Percentiles rank a stretch among this genome's conserved stretches.
phyloP scores from a whole-genome alignment of 169 alveolate species.

The Ichthyophthirius multifiliis region DNA sequence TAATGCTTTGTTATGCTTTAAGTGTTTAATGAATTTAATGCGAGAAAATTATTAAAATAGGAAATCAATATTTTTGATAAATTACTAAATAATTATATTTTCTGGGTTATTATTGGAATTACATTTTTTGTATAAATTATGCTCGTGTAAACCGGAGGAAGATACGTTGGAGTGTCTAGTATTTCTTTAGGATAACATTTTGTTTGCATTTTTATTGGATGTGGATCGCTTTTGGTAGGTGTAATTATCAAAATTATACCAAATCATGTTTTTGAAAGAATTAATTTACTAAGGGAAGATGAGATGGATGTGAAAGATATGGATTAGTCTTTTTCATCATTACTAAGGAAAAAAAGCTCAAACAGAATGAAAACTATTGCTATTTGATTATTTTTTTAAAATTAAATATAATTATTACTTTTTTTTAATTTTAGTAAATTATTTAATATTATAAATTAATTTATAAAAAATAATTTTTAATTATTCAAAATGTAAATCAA shows the following conservation, averaged over 20 bases:
- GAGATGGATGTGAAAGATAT: constrained; percentile 16
- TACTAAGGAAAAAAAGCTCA: constrained; percentile 24
- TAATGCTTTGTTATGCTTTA: constrained; percentile 73
- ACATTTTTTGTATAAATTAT: constrained; percentile 53
- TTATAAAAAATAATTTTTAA: too few species aligned
- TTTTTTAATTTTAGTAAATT: too few species aligned
- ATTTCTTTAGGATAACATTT: constrained; percentile 58
- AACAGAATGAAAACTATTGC: too few species aligned
- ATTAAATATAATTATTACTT: too few species aligned
- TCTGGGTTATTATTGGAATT: constrained; percentile 51
- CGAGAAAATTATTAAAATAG: constrained; percentile 58
- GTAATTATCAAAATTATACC: constrained; percentile 34
- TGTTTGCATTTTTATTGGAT: constrained; percentile 62
- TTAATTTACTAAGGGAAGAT: constrained; percentile 5
- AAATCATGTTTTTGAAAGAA: neutral
- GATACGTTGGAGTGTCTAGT: constrained; percentile 51
- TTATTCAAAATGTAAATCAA: too few species aligned
- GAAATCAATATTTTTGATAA: constrained; percentile 69
- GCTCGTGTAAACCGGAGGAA: constrained; percentile 62
- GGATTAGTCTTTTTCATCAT: constrained; percentile 20
- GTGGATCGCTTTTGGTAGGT: constrained; percentile 26
- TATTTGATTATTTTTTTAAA: too few species aligned
- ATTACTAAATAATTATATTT: constrained; percentile 60
- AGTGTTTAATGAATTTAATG: constrained; percentile 72
- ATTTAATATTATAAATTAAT: too few species aligned